These are phyloP conservation scores for Crinitomyces ghanaensis DNA, from an alignment of 805 yeast genomes.

Conservation along the genomic window DNA sequence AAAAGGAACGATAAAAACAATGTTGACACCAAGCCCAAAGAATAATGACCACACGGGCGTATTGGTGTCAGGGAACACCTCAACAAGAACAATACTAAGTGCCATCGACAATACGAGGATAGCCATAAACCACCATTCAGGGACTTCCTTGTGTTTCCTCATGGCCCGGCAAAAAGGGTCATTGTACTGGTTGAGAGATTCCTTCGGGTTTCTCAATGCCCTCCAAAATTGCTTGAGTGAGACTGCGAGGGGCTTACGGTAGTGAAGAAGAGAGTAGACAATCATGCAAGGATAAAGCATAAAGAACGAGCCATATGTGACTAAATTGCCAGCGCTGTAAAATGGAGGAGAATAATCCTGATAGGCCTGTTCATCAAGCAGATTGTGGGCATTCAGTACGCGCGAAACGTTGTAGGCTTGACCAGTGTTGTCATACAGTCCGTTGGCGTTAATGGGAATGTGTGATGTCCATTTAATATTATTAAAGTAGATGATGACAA, in stretches of 20 bases:
- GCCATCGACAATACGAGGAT: conserved; percentile 34
- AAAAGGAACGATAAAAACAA: conserved; percentile 51
- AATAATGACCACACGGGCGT: conserved; percentile 35
- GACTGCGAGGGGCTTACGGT: conserved; percentile 2
- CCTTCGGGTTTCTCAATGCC: conserved; percentile 5
- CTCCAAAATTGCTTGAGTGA: conserved; percentile 5
- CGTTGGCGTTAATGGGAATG: conserved; percentile 49
- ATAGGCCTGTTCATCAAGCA: conserved; percentile 37
- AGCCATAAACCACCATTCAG: conserved; percentile 52
- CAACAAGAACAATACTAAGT: conserved; percentile 14
- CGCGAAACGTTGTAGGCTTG: conserved; percentile 35
- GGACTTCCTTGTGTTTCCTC: conserved; percentile 9
- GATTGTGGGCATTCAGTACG: conserved; percentile 33
- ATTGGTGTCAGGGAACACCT: conserved; percentile 14
- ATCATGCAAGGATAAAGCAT: conserved; percentile 46
- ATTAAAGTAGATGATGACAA: conserved; percentile 40
- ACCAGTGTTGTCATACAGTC: conserved; percentile 43
- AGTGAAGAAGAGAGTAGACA: conserved; percentile 25
- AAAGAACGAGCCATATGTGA: conserved; percentile 44
- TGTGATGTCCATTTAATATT: conserved; percentile 49
- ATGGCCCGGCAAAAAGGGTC: conserved; percentile 9
- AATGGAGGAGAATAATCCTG: conserved; percentile 57
- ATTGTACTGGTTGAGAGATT: conserved; percentile 6
- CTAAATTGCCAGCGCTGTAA: conserved; percentile 39
- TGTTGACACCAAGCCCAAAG: conserved; percentile 42